phyloP scores from a whole-genome alignment of 2,329 filamentous ascomycete genomes.

The Ophiostoma himal-ulmi region DNA sequence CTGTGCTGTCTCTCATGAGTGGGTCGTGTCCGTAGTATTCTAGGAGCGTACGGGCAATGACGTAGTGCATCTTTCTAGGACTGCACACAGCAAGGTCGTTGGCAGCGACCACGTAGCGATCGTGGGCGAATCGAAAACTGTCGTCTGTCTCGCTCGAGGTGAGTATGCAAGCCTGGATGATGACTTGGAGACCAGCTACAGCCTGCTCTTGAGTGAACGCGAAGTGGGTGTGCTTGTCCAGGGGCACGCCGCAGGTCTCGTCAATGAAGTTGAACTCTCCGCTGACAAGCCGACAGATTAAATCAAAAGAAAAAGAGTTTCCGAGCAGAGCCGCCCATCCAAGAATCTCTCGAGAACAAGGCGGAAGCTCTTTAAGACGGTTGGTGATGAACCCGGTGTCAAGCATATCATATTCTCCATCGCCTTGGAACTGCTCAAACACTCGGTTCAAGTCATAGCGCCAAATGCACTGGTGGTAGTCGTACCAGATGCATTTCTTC shows the following conservation, averaged over 20 bases:
- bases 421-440: slow-evolving; percentile 76
- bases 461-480: slow-evolving; percentile 78
- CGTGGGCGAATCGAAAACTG: slow-evolving; percentile 80
- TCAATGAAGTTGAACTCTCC: slow-evolving; percentile 63
- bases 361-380: slow-evolving; percentile 68
- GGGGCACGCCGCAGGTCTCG: slow-evolving; percentile 32
- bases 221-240: slow-evolving; percentile 36
- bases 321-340: slow-evolving; percentile 83
- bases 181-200: slow-evolving; percentile 72
- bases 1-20: slow-evolving; percentile 63
- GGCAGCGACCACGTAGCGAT: slow-evolving; percentile 75
- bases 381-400: slow-evolving; percentile 77
- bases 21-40: slow-evolving; percentile 61
- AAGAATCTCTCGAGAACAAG: slow-evolving; percentile 68
- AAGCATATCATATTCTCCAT: slow-evolving; percentile 71
- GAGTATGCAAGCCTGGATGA: slow-evolving; percentile 74
- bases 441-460: slow-evolving; percentile 78
- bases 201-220: slow-evolving; percentile 60
- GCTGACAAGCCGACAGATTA: slow-evolving; percentile 70
- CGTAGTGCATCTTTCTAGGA: slow-evolving; percentile 78
- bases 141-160: slow-evolving; percentile 79
- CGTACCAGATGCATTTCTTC: slow-evolving; percentile 85
- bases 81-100: slow-evolving; percentile 63
- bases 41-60: slow-evolving; percentile 75
- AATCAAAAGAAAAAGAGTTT: slow-evolving; percentile 73